Evolutionary conservation across 371 early-diverging fungal genomes (phyloP).

Genomic region (Lichtheimia ramosa): DNA sequence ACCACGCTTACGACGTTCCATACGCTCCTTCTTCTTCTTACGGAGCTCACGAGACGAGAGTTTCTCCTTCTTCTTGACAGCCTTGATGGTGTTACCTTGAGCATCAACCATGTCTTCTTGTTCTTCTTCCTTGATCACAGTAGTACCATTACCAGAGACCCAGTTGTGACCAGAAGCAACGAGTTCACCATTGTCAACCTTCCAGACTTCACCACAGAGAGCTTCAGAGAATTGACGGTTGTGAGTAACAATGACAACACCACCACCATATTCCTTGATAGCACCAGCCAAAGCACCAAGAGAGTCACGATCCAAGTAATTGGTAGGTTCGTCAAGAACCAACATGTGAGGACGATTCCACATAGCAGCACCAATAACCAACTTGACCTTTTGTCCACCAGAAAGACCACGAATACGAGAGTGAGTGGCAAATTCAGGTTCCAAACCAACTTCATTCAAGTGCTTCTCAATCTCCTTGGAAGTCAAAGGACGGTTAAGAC

Average conservation of each 20-base stretch:
- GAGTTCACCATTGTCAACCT: constrained; percentile 70
- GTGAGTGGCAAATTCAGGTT: constrained; percentile 78
- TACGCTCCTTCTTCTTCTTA: constrained; percentile 61
- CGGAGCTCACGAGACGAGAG: constrained; percentile 50
- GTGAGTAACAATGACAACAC: constrained; percentile 79
- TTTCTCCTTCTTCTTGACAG: constrained; percentile 49
- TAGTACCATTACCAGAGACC: constrained; percentile 49
- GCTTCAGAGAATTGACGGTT: constrained; percentile 73
- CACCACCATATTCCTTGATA: constrained; percentile 71
- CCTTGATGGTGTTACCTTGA: constrained; percentile 53
- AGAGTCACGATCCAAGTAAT: constrained; percentile 79
- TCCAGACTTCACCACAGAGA: constrained; percentile 73
- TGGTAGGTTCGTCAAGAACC: constrained; percentile 90
- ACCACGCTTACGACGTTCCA: constrained; percentile 59
- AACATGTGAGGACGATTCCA: constrained; percentile 87
- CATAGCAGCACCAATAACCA: constrained; percentile 84
- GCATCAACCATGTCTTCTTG: constrained; percentile 48
- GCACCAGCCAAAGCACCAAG: constrained; percentile 73
- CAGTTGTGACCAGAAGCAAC: constrained; percentile 55
- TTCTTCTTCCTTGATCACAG: constrained; percentile 37
- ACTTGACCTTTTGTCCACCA: constrained; percentile 92
- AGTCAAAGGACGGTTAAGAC: constrained; percentile 67
- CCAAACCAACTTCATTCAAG: constrained; percentile 67
- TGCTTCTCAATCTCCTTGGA: constrained; percentile 72
- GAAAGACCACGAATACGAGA: constrained; percentile 84